Conservation (phyloP, 1,284 basidiomycete genomes). For the Rhizoctonia solani region DNA sequence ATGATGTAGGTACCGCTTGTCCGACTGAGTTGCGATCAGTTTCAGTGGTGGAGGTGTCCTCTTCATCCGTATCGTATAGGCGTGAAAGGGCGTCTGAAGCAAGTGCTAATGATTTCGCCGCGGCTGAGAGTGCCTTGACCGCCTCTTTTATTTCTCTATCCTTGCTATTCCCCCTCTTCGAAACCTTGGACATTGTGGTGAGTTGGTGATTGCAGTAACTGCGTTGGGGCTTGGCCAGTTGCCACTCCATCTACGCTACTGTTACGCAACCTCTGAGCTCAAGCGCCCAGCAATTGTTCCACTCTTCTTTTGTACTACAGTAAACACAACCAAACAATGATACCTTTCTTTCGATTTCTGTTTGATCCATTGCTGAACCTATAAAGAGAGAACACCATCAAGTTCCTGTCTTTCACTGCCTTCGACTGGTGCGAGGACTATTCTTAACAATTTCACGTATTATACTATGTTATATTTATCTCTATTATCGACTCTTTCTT, state of each 20-base stretch:
- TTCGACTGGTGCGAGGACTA: conserved; percentile 30
- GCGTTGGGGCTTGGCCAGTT: not conserved
- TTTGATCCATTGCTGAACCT: too few relatives aligned
- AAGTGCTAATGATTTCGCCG: conserved; percentile 6
- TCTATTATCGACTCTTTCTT: not conserved
- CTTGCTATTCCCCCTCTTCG: conserved; percentile 1
- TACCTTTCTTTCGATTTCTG: too few relatives aligned
- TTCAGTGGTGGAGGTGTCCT: not conserved
- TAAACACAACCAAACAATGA: too few relatives aligned
- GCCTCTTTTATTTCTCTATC: conserved; percentile 9
- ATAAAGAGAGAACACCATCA: not conserved
- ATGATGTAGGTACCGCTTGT: too few relatives aligned
- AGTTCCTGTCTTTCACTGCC: not conserved
- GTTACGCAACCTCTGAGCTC: not conserved
- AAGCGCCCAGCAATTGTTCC: too few relatives aligned
- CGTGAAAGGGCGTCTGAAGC: conserved; percentile 8
- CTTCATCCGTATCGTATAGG: conserved; percentile 6
- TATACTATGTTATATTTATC: not conserved
- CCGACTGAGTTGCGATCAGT: too few relatives aligned
- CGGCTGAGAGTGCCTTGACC: conserved; percentile 7
- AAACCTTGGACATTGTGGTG: not conserved
- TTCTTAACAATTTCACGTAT: not conserved
- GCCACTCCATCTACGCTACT: not conserved
- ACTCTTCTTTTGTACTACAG: too few relatives aligned
- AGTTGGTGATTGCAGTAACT: not conserved